Base-by-base conservation (phyloP, 257 asterid species). In the Salvia miltiorrhiza region DNA sequence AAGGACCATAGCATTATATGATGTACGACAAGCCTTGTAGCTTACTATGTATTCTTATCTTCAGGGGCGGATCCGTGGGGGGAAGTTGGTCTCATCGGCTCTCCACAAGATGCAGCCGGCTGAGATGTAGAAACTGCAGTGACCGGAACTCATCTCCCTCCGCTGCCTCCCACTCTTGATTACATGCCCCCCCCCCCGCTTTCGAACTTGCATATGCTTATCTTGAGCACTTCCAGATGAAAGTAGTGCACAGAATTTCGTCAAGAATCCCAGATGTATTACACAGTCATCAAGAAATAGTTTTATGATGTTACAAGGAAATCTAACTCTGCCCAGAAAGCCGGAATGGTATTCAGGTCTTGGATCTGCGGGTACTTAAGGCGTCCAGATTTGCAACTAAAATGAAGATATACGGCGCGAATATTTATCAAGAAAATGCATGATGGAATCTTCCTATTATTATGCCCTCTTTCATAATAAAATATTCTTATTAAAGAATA, bases 11-110 rank as follows among this genome's bases (percentile, higher is more conserved):
- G n/a, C n/a, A n/a, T n/a, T n/a, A n/a, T n/a, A n/a, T n/a, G n/a
- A n/a, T n/a, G n/a, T n/a, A n/a, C n/a, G n/a, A n/a, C n/a, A n/a
- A n/a, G n/a, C n/a, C n/a, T n/a, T n/a, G n/a, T n/a, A n/a, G n/a
- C n/a, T n/a, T n/a, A n/a, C n/a, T n/a, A n/a, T n/a, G n/a, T n/a
- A n/a, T n/a, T n/a, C n/a, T n/a, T n/a, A n/a, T n/a, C n/a, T n/a
- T n/a, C n/a, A n/a, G n/a, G n/a, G n/a, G n/a, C n/a, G n/a, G n/a
- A n/a, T n/a, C n/a, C n/a, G n/a, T n/a, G n/a, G n/a, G n/a, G 72
- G 73, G 70, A 63, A 76, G 44, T 50, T 30, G 5, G 57, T 56
- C 43, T 70, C 57, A 19, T 70, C 69, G 13, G 64, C 69, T 45
- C 5, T 28, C 80, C 80, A 76, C n/a, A n/a, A n/a, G n/a, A 1